A percentile compares a stretch with the other conserved stretches of the same genome.
These are phyloP conservation scores for Lolium multiflorum DNA, from an alignment of 176 grass and related monocot genomes.

Conservation along the genomic window DNA sequence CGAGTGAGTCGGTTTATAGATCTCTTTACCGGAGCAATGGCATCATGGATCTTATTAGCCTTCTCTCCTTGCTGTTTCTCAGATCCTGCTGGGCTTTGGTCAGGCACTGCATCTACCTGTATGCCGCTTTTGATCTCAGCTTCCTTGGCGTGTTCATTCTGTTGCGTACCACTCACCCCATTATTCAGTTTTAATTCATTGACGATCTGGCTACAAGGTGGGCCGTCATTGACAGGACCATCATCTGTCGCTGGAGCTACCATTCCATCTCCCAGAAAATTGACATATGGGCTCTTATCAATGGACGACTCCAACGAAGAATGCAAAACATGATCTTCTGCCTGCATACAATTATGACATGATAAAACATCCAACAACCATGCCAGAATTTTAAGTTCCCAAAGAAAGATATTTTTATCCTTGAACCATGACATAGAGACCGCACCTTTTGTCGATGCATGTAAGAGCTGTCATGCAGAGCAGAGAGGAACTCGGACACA, in stretches of 20 bases:
- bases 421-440: conserved; percentile 31
- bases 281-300: conserved; percentile 88
- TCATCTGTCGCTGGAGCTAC: conserved; percentile 65
- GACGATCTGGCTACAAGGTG: conserved; percentile 24
- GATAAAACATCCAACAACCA: conserved; percentile 6
- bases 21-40: conserved; percentile 73
- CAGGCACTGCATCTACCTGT: conserved; percentile 3
- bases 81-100: conserved; percentile 26
- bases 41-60: conserved; percentile 44
- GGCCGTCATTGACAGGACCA: background rate
- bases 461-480: conserved; percentile 73
- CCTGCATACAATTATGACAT: conserved; percentile 53
- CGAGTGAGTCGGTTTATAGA: conserved; percentile 64
- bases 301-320: conserved; percentile 80
- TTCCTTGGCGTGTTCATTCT: conserved; percentile 35
- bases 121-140: background rate
- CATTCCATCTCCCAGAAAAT: conserved; percentile 82
- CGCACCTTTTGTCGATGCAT: conserved; percentile 78
- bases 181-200: conserved; percentile 42
- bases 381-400: background rate
- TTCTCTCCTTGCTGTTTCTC: conserved; percentile 39
- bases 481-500: conserved; percentile 68
- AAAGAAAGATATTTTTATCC: conserved; percentile 21
- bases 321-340: conserved; percentile 53
- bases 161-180: background rate